Evolutionary conservation across 805 yeast genomes (phyloP), one percentile per base, ranked within the genome.

Genomic region (Suhomyces faveliae): DNA sequence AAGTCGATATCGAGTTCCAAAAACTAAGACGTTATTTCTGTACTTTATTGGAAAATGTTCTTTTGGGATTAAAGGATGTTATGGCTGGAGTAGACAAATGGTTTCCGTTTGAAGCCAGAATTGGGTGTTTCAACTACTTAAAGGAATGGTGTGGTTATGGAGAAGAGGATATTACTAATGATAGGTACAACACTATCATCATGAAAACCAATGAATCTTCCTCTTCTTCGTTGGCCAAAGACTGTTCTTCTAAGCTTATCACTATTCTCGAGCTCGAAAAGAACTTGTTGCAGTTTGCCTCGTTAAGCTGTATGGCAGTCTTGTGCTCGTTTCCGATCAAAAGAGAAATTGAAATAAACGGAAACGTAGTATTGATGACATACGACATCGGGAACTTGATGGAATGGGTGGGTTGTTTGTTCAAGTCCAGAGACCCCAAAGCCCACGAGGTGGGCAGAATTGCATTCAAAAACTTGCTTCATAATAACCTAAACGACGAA

Each of bases 81-180:
- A 65, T 17, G 19, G 37, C 37, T 15, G 15, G 1, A 4, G 25
- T 21, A n/a, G 23, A 19, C 39, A 70, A 73, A 35, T 84, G 91
- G 81, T 71, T 91, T n/a, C 92, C 96, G 1, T 90, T 91, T 63
- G 89, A 85, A 54, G 92, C 90, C 2, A 73, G 97, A 45, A 82
- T 87, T 24, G 85, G 88, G 2, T 87, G 95, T 51, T 91, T 89
- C 68, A 80, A 83, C 40, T 85, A 80, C 58, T 70, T 94, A 48
- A 91, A 87, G 54, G 96, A 89, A 62, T 94, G 99, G 99, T 90
- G 97, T 63, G 96, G 96, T 0, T 82, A 81, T 64, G 97, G 98
- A 2, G 84, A 80, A 45, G 73, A 82, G 20, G 76, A 80, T 7
- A 59, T 83, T 2, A 79, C 89, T 2, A 82, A 81, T 24, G 86